Percentiles rank a stretch among this genome's conserved stretches.
Conservation (phyloP, 768 basidiomycete species). For the Rhodotorula sphaerocarpa region DNA sequence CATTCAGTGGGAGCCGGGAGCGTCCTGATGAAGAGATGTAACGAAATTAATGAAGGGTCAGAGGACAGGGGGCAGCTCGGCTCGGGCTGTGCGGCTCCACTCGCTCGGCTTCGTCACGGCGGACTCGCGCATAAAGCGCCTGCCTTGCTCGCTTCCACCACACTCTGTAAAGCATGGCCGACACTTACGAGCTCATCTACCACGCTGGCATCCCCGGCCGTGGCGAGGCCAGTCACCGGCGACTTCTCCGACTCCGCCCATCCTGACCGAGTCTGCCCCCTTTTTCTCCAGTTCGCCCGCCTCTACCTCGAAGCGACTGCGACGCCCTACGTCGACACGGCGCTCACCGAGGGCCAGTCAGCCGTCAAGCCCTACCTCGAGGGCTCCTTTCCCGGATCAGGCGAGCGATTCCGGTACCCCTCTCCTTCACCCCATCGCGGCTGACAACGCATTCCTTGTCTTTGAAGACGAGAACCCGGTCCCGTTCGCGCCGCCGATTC, state of each 20-base stretch:
- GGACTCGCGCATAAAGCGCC: no score
- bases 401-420: constrained; percentile 4
- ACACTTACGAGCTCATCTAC: constrained; percentile 24
- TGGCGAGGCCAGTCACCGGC: constrained; percentile 12
- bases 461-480: constrained; percentile 36
- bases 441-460: no score
- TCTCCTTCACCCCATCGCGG: background rate
- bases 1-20: no score
- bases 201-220: constrained; percentile 29
- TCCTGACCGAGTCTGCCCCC: background rate
- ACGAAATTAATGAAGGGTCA: no score
- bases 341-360: constrained; percentile 3
- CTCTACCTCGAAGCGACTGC: constrained; percentile 25
- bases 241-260: background rate
- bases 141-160: background rate
- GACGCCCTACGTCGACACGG: constrained; percentile 19
- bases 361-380: constrained; percentile 11
- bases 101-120: background rate
- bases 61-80: no score
- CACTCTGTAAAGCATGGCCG: background rate
- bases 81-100: no score
- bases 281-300: constrained; percentile 14
- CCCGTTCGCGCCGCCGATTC: constrained; percentile 48
- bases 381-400: constrained; percentile 7
- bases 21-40: no score